Base-by-base conservation (phyloP, 2,329 filamentous ascomycete species). In the Apiospora marii region DNA sequence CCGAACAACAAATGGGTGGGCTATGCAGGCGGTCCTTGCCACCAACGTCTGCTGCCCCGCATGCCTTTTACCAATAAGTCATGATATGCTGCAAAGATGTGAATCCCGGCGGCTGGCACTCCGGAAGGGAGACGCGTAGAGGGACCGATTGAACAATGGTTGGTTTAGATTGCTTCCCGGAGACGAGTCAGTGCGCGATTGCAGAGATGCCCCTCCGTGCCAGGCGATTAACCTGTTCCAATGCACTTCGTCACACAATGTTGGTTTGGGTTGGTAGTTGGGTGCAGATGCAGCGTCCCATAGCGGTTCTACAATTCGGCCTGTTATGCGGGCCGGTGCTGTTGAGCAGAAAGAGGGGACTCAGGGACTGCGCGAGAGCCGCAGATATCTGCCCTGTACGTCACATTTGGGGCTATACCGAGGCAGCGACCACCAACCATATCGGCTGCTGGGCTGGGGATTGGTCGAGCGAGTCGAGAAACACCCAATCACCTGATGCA, bases 41-140 rank as follows among this genome's bases (percentile, higher is more conserved):
- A 91, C 92, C 71, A 90, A 92, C 49, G 88, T 94, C 69, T 91
- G 92, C 68, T 95, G 93, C 82, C 92, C 92, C 0, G 84, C 94
- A 53, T 41, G 37, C 37, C 46, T n/a, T 22, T n/a, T 22, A 49
- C 22, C 46, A 49, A 10, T 3, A 2, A 30, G 27, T 10, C 46
- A n/a, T n/a, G 46, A 49, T 22, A 41, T 41, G 37, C 10, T 10
- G 37, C 37, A 41, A 41, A 41, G 5, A 10, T 10, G 8, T 10
- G 37, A 41, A 41, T 10, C 6, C 10, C 37, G 7, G 37, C 37
- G 37, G 37, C 37, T 41, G 37, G 37, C 37, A 41, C 37, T 41
- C 10, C 37, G 10, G 37, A 41, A 41, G 7, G 37, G 37, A 41
- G 37, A 41, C 37, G 37, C 8, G 37, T 41, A 41, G 37, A 41